Evolutionary conservation across 2,329 filamentous ascomycete species (phyloP), one percentile per base, ranked within the genome.

Genomic region (Drechmeria coniospora): DNA sequence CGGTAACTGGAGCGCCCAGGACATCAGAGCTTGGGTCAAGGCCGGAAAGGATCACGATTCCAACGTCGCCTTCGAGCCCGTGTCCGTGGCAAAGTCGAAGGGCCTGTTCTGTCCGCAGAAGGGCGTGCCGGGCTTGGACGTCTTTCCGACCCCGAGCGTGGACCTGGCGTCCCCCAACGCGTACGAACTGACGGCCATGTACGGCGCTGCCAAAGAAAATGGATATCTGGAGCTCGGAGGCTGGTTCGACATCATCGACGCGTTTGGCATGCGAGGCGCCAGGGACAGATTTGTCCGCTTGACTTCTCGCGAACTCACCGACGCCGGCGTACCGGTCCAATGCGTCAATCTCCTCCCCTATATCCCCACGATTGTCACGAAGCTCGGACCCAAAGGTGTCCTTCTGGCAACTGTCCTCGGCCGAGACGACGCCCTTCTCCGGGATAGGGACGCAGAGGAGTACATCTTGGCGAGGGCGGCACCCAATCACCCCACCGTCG

Each of bases 281-380:
- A 63, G 82, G 28, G 74, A 84, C 16, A 66, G 72, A 1, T 76
- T 93, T 28, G 63, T 79, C 0, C 57, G 65, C 4, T 58, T 84
- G n/a, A 79, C 81, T 1, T 73, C 66, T 2, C 44, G 55, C 0
- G 60, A 63, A 3, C 59, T 94, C 28, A 79, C 84, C 1, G 78
- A 92, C 39, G 61, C 72, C 8, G 90, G 87, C 2, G 68, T 93
- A 9, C 83, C 87, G 0, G 77, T 92, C 40, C 79, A 87, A 55
- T 71, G 67, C 20, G 67, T 94, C 22, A 81, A 90, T 43, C 67
- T 98, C 13, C 65, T 94, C 1, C 90, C 90, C 0, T 92, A 83
- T 41, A 78, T 94, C 14, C 84, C 86, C 0, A 81, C 71, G 3
- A 70, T 95, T 17, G 56, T 92, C 22, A 83, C 82, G 2, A 95